A percentile compares a stretch with the other conserved stretches of the same genome.
phyloP scores from a whole-genome alignment of 164 flowering plant genomes.

The Magnolia officinalis region DNA sequence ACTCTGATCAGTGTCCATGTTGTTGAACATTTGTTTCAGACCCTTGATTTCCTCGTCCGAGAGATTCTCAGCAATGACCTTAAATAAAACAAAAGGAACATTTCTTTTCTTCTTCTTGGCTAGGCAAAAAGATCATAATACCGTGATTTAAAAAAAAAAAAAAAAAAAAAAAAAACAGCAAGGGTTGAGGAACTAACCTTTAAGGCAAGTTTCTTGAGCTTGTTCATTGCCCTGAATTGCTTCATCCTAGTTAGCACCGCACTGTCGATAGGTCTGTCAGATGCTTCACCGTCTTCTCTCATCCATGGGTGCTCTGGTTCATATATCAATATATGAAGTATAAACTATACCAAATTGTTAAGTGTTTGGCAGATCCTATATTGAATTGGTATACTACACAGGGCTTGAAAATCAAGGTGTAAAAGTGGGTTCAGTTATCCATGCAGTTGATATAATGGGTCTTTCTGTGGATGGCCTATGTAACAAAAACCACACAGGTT shows the following conservation, averaged over 20 bases:
- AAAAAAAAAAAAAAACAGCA: neutral
- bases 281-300: conserved; percentile 60
- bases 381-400: no score
- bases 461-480: neutral
- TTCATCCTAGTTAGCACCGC: conserved; percentile 83
- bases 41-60: conserved; percentile 88
- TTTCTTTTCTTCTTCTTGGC: neutral
- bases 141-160: neutral
- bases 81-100: conserved; percentile 8
- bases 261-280: conserved; percentile 75
- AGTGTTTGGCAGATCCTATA: no score
- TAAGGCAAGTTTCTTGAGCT: conserved; percentile 83
- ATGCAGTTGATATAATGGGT: neutral
- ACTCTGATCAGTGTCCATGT: conserved; percentile 90
- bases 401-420: neutral
- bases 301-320: conserved; percentile 89
- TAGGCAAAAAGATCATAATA: neutral
- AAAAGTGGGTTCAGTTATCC: neutral
- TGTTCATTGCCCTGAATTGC: conserved; percentile 95
- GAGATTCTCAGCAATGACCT: conserved; percentile 86
- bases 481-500: neutral
- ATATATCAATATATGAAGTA: conserved; percentile 11
- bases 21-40: conserved; percentile 75
- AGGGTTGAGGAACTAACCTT: conserved; percentile 39
- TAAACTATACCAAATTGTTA: neutral